A percentile compares a stretch with the other conserved stretches of the same genome.
Conservation (phyloP, 2,329 filamentous ascomycete genomes). For the Fusarium sp. region DNA sequence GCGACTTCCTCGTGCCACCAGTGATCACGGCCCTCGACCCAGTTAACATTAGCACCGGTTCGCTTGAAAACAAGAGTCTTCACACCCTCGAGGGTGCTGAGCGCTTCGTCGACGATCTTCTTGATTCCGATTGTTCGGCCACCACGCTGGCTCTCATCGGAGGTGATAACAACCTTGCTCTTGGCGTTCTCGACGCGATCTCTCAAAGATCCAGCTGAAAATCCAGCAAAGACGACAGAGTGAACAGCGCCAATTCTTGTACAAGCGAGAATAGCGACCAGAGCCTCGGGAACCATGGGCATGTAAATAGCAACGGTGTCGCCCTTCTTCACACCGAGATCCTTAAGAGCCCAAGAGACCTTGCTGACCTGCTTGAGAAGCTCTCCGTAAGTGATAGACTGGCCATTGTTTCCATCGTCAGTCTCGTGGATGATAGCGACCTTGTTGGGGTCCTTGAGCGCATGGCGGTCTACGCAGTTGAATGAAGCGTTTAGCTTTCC, state of each 20-base stretch:
- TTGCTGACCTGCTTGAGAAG: conserved; percentile 88
- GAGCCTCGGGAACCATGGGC: conserved; percentile 94
- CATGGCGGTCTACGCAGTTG: conserved; percentile 95
- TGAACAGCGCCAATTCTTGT: conserved; percentile 90
- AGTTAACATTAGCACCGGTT: conserved; percentile 86
- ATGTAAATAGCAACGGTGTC: conserved; percentile 95
- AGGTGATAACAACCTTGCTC: conserved; percentile 90
- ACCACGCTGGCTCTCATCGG: conserved; percentile 92
- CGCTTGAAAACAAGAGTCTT: conserved; percentile 89
- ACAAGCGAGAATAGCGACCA: conserved; percentile 83
- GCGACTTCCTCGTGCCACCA: conserved; percentile 98
- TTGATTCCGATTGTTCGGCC: conserved; percentile 94
- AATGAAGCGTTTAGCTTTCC: conserved; percentile 91
- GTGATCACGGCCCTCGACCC: conserved; percentile 83
- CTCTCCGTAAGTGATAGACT: conserved; percentile 88
- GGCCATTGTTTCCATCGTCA: conserved; percentile 86
- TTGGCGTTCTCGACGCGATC: conserved; percentile 89
- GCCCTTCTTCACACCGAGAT: conserved; percentile 93
- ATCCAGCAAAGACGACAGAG: conserved; percentile 94
- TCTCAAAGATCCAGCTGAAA: conserved; percentile 90
- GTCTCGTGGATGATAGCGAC: conserved; percentile 96
- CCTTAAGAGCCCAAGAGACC: conserved; percentile 84
- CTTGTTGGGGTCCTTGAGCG: conserved; percentile 87
- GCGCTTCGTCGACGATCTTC: conserved; percentile 93
- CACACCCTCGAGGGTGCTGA: conserved; percentile 83